Conservation (phyloP, 345 rosid species). For the Camelina neglecta region DNA sequence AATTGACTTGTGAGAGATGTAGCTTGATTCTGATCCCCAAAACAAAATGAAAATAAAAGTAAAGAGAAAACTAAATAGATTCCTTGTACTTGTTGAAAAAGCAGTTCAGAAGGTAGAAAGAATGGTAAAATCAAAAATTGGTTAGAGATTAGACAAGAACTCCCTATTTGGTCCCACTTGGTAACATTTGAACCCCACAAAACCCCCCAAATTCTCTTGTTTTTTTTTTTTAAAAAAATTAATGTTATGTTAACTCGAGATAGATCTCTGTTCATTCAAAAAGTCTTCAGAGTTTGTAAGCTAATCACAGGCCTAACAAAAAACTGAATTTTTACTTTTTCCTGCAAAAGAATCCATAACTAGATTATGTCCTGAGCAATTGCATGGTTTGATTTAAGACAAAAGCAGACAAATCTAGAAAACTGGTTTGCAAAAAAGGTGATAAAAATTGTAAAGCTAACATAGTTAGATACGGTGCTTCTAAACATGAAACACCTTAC, state of each 20-base stretch:
- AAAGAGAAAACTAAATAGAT: conserved; percentile 40
- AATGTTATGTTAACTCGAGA: conserved; percentile 32
- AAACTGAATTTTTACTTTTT: background rate
- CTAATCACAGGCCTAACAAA: conserved; percentile 39
- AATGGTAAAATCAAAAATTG: conserved; percentile 25
- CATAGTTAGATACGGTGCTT: conserved; percentile 19
- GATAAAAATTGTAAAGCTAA: background rate
- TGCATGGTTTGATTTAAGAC: conserved; percentile 35
- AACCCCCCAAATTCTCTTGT: conserved; percentile 12
- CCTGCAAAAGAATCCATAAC: conserved; percentile 31
- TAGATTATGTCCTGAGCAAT: conserved; percentile 33
- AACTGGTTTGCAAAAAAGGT: conserved; percentile 21
- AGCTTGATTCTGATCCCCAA: conserved; percentile 41
- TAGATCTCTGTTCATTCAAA: conserved; percentile 38
- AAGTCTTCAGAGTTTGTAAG: conserved; percentile 38
- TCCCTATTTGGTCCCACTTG: conserved; percentile 42
- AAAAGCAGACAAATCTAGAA: conserved; percentile 41
- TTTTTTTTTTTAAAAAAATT: background rate
- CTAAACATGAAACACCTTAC: conserved; percentile 10
- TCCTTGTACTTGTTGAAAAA: conserved; percentile 45
- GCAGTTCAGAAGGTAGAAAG: conserved; percentile 32
- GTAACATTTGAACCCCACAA: conserved; percentile 36
- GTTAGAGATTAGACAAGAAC: conserved; percentile 44
- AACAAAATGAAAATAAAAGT: conserved; percentile 16
- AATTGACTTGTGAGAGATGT: conserved; percentile 43